These are phyloP conservation scores for Cochlearia excelsa DNA, from an alignment of 345 rosid genomes.

Conservation along the genomic window DNA sequence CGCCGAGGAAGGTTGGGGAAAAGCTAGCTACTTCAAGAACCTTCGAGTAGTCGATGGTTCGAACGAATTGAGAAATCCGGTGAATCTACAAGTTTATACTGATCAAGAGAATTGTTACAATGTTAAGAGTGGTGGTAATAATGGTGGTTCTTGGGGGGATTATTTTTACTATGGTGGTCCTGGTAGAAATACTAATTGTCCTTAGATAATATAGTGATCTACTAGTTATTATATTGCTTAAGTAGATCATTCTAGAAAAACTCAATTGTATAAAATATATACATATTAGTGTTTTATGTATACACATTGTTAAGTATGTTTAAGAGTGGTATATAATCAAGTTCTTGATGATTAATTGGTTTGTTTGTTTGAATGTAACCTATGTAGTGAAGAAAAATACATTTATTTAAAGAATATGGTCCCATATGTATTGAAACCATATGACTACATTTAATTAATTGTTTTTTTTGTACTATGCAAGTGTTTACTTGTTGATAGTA, in stretches of 20 bases:
- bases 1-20: conserved; percentile 62
- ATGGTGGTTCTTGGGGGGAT: conserved; percentile 61
- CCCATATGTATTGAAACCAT: conserved; percentile 32
- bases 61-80: conserved; percentile 56
- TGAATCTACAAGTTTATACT: conserved; percentile 50
- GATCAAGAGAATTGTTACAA: conserved; percentile 66
- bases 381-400: conserved; percentile 24
- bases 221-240: neutral
- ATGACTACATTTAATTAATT: conserved; percentile 17
- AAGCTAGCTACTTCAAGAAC: conserved; percentile 63
- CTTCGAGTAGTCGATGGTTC: conserved; percentile 60
- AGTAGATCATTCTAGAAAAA: conserved; percentile 19
- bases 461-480: conserved; percentile 15
- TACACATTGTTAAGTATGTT: conserved; percentile 32
- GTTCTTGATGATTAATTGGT: too few relatives aligned
- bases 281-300: conserved; percentile 11
- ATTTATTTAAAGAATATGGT: conserved; percentile 32
- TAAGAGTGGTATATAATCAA: too few relatives aligned
- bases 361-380: conserved; percentile 13
- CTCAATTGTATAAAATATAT: conserved; percentile 37
- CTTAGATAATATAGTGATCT: conserved; percentile 33
- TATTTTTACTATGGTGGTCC: conserved; percentile 76
- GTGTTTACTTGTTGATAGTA: too few relatives aligned
- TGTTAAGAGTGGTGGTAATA: conserved; percentile 43
- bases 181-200: conserved; percentile 59